Evolutionary conservation across 331 rosid genomes (phyloP), one percentile per base, ranked within the genome.

Genomic region (Prunus yedoensis): DNA sequence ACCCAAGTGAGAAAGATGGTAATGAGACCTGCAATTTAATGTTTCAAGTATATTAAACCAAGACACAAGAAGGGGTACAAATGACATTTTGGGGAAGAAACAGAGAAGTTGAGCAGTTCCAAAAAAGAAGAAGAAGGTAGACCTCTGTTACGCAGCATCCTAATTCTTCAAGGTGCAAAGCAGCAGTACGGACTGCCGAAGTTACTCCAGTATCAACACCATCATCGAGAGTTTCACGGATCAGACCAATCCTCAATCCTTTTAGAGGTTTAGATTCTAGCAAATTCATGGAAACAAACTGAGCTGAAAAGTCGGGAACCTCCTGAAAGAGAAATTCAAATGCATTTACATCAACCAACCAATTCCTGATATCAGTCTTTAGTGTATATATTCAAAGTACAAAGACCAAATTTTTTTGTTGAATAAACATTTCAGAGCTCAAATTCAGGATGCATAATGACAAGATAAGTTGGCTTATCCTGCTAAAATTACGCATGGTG

Each of bases 1-100:
- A 84, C 46, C 99, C 99, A 84, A 95, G 97, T 62, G 99, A 88
- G 83, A 95, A 95, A 61, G 97, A 90, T 60, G 97, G 99, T 76
- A 95, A 77, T 79, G 97, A 89, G 73, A 95, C 89, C 99, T 95
- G 88, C 81, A 76, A 54, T 70, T 83, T 80, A 30, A 79, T 13
- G 74, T 59, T 59, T 17, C 46, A 28, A 25, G 35, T 62, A 68
- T 61, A 61, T 56, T 72, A 49, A 54, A 64, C 54, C 74, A 65
- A 75, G 64, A 70, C 32, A 58, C 53, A 62, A 56, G 70, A 43
- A 18, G 58, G 27, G 21, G 20, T 6, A 66, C 17, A 57, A 41
- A 8, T 23, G 65, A n/a, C 38, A 54, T 41, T 20, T 3, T 20
- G 43, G 25, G 28, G 35, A 35, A 73, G 30, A 43, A 50, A 67